phyloP scores from a whole-genome alignment of 139 green algal species.

The Micractinium sp. region DNA sequence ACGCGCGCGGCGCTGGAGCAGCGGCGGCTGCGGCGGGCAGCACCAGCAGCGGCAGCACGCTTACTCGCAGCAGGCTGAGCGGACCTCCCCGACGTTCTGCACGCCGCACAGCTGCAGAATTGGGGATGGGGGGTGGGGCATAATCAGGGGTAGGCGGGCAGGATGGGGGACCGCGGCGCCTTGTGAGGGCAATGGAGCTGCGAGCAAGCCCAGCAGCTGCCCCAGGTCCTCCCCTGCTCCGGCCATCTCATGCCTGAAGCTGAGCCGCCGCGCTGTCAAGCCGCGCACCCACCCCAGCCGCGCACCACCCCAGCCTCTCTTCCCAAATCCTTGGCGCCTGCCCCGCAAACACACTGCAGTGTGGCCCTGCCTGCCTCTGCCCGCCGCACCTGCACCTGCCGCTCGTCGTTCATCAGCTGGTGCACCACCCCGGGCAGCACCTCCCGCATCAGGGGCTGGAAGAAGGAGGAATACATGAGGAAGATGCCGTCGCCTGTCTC shows the following conservation, averaged over 20 bases:
- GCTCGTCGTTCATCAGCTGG: slow-evolving; percentile 59
- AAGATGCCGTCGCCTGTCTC: not conserved
- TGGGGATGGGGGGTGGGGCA: too few relatives aligned
- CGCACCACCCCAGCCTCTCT: not conserved
- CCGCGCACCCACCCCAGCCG: too few relatives aligned
- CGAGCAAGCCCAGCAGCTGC: too few relatives aligned
- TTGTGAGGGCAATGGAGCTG: too few relatives aligned
- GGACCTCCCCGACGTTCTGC: not conserved
- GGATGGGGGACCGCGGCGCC: too few relatives aligned
- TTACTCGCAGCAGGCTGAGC: not conserved
- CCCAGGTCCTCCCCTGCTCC: too few relatives aligned
- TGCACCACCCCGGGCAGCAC: slow-evolving; percentile 39
- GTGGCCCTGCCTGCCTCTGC: not conserved
- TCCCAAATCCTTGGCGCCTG: not conserved
- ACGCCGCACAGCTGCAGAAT: not conserved
- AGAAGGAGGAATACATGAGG: slow-evolving; percentile 13
- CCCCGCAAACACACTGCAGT: too few relatives aligned
- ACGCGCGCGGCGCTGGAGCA: not conserved
- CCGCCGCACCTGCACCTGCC: slow-evolving; percentile 38
- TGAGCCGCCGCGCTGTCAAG: too few relatives aligned
- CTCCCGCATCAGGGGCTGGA: slow-evolving; percentile 49
- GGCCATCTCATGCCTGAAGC: too few relatives aligned
- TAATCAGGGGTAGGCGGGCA: not conserved
- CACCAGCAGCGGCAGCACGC: not conserved
- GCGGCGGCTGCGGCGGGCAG: not conserved